Conservation (phyloP, 805 yeast species). For the Saccharomycopsis amapae region DNA sequence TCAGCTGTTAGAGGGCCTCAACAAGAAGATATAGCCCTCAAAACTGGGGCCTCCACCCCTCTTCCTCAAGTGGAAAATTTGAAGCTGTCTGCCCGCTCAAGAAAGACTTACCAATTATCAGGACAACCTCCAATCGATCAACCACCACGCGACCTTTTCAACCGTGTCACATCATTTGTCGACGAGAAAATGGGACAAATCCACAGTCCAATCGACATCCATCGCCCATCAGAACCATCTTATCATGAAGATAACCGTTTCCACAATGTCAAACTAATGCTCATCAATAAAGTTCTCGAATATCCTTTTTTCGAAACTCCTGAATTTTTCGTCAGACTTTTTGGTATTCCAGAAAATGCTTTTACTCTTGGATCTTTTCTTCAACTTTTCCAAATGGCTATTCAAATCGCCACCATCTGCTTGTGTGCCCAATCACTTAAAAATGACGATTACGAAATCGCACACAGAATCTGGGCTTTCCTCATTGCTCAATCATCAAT, state of each 20-base stretch:
- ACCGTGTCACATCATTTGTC: constrained; percentile 9
- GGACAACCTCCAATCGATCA: neutral
- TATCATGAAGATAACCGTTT: neutral
- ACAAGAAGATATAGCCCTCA: neutral
- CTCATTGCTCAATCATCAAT: constrained; percentile 20
- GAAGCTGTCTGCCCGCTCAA: constrained; percentile 2
- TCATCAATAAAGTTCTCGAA: constrained; percentile 8
- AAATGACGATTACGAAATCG: constrained; percentile 13
- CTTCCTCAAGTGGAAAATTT: too few relatives aligned
- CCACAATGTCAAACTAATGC: constrained; percentile 7
- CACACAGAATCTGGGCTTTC: constrained; percentile 17
- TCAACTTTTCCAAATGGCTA: constrained; percentile 16
- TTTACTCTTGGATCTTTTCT: constrained; percentile 13
- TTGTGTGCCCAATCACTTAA: constrained; percentile 12
- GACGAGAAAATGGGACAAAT: constrained; percentile 7
- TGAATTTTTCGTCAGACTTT: neutral
- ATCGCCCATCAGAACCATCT: too few relatives aligned
- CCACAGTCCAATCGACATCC: neutral
- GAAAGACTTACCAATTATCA: constrained; percentile 8
- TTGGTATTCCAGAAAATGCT: constrained; percentile 17
- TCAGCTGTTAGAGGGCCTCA: neutral
- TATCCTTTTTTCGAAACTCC: constrained; percentile 16
- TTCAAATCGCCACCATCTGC: constrained; percentile 16
- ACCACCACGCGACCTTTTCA: constrained; percentile 1
- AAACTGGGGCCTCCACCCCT: neutral